A percentile compares a stretch with the other conserved stretches of the same genome.
phyloP scores from a whole-genome alignment of 768 basidiomycete species.

The Termitomyces sp. region DNA sequence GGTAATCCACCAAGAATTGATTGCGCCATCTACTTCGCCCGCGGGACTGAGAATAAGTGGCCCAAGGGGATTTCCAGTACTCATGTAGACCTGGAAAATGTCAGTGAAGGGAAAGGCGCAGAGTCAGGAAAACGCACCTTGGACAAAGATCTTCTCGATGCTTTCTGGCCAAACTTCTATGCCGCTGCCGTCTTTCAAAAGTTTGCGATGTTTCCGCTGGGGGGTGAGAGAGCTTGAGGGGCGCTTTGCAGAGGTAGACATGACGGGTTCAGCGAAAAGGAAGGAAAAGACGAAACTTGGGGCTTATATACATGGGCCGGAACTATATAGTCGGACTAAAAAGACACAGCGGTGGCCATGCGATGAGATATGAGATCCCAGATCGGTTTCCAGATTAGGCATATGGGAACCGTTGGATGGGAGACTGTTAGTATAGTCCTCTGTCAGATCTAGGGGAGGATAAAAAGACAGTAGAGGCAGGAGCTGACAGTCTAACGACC shows the following conservation, averaged over 20 bases:
- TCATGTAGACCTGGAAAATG: constrained; percentile 53
- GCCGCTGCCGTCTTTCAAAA: constrained; percentile 74
- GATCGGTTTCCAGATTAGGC: constrained; percentile 39
- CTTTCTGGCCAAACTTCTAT: constrained; percentile 80
- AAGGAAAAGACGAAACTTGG: constrained; percentile 16
- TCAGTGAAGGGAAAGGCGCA: constrained; percentile 1
- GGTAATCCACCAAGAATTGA: constrained; percentile 80
- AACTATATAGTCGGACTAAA: constrained; percentile 21
- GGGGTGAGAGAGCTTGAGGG: constrained; percentile 49
- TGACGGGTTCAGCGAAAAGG: constrained; percentile 12
- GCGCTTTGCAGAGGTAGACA: constrained; percentile 21
- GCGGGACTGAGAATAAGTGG: constrained; percentile 63
- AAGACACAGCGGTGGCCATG: constrained; percentile 17
- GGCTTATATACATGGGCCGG: constrained; percentile 30
- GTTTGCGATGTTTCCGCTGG: constrained; percentile 78
- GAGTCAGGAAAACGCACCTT: constrained; percentile 38
- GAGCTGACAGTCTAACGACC: not conserved
- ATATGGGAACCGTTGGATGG: constrained; percentile 35
- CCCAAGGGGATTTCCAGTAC: constrained; percentile 81
- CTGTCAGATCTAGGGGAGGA: constrained; percentile 18
- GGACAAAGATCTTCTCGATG: constrained; percentile 72
- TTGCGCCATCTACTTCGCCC: constrained; percentile 80
- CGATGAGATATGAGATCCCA: constrained; percentile 41
- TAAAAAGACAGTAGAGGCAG: not conserved
- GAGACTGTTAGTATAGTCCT: constrained; percentile 29